A percentile compares a stretch with the other conserved stretches of the same genome.
phyloP scores from a whole-genome alignment of 257 asterid species.

The Scutellaria minor region DNA sequence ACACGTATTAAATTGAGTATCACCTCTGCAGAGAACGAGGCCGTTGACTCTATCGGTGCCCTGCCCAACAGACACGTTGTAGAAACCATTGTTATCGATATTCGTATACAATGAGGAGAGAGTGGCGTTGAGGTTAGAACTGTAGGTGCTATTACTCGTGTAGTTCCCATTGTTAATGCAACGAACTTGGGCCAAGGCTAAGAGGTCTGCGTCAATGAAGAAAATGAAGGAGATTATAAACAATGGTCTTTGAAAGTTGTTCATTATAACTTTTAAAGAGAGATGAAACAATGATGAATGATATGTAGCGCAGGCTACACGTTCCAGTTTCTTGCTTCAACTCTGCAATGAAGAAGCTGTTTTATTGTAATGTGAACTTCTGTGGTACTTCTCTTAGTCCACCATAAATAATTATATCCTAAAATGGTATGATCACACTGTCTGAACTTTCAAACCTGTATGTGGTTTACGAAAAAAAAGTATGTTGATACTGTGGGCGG shows the following conservation, averaged over 20 bases:
- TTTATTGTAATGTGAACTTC: not conserved
- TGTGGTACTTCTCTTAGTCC: too few relatives aligned
- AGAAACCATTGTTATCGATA: conserved; percentile 35
- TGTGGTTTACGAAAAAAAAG: too few relatives aligned
- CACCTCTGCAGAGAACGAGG: conserved; percentile 41
- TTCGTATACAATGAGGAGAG: conserved; percentile 36
- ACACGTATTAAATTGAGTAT: conserved; percentile 29
- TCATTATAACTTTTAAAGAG: conserved; percentile 24
- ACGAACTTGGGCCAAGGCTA: not conserved
- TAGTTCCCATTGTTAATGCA: conserved; percentile 36
- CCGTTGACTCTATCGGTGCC: conserved; percentile 33
- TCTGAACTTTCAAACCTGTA: too few relatives aligned
- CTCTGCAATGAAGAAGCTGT: not conserved
- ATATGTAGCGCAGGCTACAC: not conserved
- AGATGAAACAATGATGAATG: conserved; percentile 30
- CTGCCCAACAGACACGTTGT: conserved; percentile 38
- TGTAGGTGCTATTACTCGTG: conserved; percentile 32
- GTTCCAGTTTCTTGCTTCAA: not conserved
- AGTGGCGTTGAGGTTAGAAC: conserved; percentile 30
- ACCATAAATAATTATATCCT: too few relatives aligned
- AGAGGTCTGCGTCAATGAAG: conserved; percentile 10
- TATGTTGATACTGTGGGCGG: too few relatives aligned
- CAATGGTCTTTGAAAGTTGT: not conserved
- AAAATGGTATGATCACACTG: too few relatives aligned
- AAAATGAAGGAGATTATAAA: conserved; percentile 4